Conservation (phyloP, 2,329 filamentous ascomycete genomes). For the Fusarium musae region DNA sequence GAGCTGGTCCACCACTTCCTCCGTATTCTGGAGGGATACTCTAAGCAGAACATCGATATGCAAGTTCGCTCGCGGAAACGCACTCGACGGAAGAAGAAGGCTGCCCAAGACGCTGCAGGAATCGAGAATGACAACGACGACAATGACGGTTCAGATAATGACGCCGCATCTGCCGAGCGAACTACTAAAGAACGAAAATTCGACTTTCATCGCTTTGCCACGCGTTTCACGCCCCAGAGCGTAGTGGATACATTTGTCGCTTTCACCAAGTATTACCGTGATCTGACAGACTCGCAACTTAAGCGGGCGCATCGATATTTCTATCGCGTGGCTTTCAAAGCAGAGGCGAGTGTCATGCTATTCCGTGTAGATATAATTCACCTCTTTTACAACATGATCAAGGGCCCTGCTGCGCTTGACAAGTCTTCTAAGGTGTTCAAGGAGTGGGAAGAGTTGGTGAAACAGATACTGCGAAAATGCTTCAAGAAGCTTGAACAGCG, state of each 20-base stretch:
- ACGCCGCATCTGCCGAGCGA: slow-evolving; percentile 75
- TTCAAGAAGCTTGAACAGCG: slow-evolving; percentile 87
- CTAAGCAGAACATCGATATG: slow-evolving; percentile 93
- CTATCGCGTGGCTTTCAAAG: slow-evolving; percentile 93
- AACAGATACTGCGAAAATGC: slow-evolving; percentile 84
- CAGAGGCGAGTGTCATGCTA: slow-evolving; percentile 87
- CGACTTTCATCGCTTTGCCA: slow-evolving; percentile 86
- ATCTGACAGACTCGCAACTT: slow-evolving; percentile 81
- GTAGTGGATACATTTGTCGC: slow-evolving; percentile 90
- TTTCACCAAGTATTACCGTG: slow-evolving; percentile 82
- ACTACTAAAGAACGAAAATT: slow-evolving; percentile 88
- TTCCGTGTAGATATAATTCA: slow-evolving; percentile 92
- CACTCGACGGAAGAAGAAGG: slow-evolving; percentile 78
- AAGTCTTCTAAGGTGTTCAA: slow-evolving; percentile 73
- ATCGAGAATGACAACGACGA: slow-evolving; percentile 65
- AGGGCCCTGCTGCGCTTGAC: slow-evolving; percentile 83
- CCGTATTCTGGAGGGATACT: slow-evolving; percentile 90
- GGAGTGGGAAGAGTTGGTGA: slow-evolving; percentile 91
- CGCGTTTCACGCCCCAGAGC: slow-evolving; percentile 83
- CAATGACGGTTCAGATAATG: slow-evolving; percentile 77
- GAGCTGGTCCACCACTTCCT: slow-evolving; percentile 93
- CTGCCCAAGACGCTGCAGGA: slow-evolving; percentile 53
- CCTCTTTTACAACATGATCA: slow-evolving; percentile 90
- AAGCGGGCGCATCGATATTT: slow-evolving; percentile 95
- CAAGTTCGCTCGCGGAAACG: slow-evolving; percentile 87